Evolutionary conservation across 306 rosid genomes (phyloP).

Genomic region (Cucurbita maxima): DNA sequence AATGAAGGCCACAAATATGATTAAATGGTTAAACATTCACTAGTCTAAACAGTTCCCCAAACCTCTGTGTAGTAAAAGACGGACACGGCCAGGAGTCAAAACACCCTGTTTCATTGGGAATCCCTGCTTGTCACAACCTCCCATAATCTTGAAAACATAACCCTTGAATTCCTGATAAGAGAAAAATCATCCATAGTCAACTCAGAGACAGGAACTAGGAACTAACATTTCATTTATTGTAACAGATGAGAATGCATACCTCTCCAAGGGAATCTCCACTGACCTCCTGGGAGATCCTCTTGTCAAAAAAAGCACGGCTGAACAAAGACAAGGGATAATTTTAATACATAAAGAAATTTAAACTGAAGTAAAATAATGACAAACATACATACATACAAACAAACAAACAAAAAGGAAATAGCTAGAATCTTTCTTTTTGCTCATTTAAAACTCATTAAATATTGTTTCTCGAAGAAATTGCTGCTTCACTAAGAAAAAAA

Average conservation of each 20-base stretch:
- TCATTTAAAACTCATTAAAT: no score
- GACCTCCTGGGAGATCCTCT: constrained; percentile 49
- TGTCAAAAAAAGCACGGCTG: constrained; percentile 43
- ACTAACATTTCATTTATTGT: not conserved
- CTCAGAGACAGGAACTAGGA: not conserved
- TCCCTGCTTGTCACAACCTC: constrained; percentile 48
- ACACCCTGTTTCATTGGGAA: constrained; percentile 61
- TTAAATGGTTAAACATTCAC: not conserved
- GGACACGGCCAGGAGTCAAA: constrained; percentile 38
- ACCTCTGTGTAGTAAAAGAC: constrained; percentile 39
- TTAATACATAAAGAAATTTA: not conserved
- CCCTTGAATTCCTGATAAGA: constrained; percentile 34
- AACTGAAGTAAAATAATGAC: not conserved
- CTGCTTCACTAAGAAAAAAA: no score
- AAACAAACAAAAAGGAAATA: not conserved
- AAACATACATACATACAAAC: not conserved
- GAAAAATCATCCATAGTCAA: not conserved
- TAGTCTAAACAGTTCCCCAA: not conserved
- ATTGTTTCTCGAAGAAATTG: no score
- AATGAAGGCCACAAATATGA: not conserved
- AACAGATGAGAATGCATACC: constrained; percentile 1
- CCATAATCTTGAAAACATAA: constrained; percentile 41
- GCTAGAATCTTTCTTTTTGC: not conserved
- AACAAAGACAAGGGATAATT: not conserved
- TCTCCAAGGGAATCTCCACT: constrained; percentile 52